These are phyloP conservation scores for Eruca vesicaria DNA, from an alignment of 441 rosid genomes.

Conservation along the genomic window DNA sequence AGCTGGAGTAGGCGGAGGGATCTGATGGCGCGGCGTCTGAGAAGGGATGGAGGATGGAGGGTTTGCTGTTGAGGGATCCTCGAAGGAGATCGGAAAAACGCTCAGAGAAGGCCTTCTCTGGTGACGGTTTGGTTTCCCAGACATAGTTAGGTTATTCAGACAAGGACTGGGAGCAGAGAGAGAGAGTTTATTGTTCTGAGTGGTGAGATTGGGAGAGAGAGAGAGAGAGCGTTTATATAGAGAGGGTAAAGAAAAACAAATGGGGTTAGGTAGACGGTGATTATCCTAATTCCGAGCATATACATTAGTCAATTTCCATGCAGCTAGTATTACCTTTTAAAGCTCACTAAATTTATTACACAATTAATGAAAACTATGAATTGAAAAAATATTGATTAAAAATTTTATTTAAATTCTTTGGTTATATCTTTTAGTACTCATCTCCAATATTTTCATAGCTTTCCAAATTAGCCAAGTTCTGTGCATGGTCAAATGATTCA, in stretches of 20 bases:
- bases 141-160: conserved; percentile 33
- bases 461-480: neutral
- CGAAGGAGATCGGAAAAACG: conserved; percentile 14
- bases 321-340: neutral
- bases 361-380: neutral
- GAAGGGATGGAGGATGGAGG: conserved; percentile 21
- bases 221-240: neutral
- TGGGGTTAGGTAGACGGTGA: neutral
- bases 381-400: neutral
- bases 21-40: conserved; percentile 31
- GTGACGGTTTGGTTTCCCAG: conserved; percentile 37
- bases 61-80: conserved; percentile 12
- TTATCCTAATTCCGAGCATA: neutral
- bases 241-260: neutral
- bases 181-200: neutral
- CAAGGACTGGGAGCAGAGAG: neutral
- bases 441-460: neutral
- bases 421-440: neutral
- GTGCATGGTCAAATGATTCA: neutral
- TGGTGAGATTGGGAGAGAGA: neutral
- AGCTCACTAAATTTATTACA: neutral
- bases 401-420: too few relatives aligned
- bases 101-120: conserved; percentile 36
- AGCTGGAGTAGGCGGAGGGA: conserved; percentile 34
- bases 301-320: neutral